Evolutionary conservation across 768 basidiomycete species (phyloP), one percentile per base, ranked within the genome.

Genomic region (Rhizopogon vulgaris): DNA sequence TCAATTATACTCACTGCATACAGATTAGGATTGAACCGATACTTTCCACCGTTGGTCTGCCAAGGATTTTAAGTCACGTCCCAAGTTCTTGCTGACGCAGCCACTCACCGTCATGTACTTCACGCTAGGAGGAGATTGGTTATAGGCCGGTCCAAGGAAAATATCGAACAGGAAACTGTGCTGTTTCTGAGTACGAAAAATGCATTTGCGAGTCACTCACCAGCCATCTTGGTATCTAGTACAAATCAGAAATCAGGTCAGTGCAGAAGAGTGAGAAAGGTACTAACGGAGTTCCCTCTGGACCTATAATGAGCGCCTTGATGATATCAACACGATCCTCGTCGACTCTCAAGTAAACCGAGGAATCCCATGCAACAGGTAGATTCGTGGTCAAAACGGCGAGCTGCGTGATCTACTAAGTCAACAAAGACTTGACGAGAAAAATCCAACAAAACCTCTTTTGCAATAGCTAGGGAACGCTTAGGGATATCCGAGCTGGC

Each of bases 301-400:
- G 94, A 1, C 94, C 94, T 18, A 89, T 90, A 56, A 92, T 90
- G 17, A 91, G 69, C n/a, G 87, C 88, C 63, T 94, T 95, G 68
- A 94, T 92, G 42, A 94, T 78, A 63, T 94, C 93, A 12, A 94
- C 90, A 11, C 93, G 82, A 14, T 80, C 85, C 71, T 96, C 94
- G 64, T 97, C 94, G 4, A 95, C 93, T 48, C 89, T 80, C 52
- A 97, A 70, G 71, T 95, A 96, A 57, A 97, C 85, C 1, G 91
- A 94, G 4, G 94, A 95, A 61, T 92, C 84, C 90, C 92, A 96
- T 6, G 90, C 86, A 12, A 92, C 85, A n/a, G 94, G 94, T 24
- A 97, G 73, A 63, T 93, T 94, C 10, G 92, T 94, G 2, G 93
- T 93, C 48, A 97, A 77, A 37, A 94, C 90, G 2, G 94, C 93